A percentile compares a stretch with the other conserved stretches of the same genome.
Evolutionary conservation across 495 filamentous ascomycete species (phyloP).

Genomic region (Penicillium odoratum): DNA sequence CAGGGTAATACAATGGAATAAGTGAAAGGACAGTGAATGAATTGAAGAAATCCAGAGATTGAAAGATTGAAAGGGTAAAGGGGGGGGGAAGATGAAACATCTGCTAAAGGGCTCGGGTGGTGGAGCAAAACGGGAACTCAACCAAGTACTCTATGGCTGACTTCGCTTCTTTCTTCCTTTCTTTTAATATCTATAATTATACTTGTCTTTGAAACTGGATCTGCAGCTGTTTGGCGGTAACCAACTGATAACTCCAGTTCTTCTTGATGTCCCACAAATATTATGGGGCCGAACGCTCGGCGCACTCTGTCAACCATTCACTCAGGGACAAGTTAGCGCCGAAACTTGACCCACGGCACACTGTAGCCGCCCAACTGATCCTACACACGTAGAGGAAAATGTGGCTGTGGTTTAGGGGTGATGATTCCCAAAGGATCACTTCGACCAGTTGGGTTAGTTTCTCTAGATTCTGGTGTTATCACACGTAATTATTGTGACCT

Average conservation of each 20-base stretch:
- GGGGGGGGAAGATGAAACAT: slow-evolving; percentile 10
- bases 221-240: background rate
- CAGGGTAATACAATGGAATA: background rate
- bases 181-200: background rate
- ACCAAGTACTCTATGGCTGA: too few species aligned
- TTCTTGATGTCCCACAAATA: background rate
- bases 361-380: background rate
- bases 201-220: background rate
- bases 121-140: background rate
- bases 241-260: background rate
- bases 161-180: background rate
- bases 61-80: background rate
- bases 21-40: slow-evolving; percentile 2
- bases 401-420: too few species aligned
- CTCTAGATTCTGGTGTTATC: too few species aligned
- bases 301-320: background rate
- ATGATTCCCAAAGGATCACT: too few species aligned
- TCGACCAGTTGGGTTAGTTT: too few species aligned
- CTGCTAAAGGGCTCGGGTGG: background rate
- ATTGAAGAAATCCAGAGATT: background rate
- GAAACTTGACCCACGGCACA: background rate
- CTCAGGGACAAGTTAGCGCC: background rate
- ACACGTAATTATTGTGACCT: too few species aligned
- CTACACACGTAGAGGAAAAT: too few species aligned
- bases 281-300: slow-evolving; percentile 2